Base-by-base conservation (phyloP, 2,329 filamentous ascomycete species). In the Aspergillus sp. region DNA sequence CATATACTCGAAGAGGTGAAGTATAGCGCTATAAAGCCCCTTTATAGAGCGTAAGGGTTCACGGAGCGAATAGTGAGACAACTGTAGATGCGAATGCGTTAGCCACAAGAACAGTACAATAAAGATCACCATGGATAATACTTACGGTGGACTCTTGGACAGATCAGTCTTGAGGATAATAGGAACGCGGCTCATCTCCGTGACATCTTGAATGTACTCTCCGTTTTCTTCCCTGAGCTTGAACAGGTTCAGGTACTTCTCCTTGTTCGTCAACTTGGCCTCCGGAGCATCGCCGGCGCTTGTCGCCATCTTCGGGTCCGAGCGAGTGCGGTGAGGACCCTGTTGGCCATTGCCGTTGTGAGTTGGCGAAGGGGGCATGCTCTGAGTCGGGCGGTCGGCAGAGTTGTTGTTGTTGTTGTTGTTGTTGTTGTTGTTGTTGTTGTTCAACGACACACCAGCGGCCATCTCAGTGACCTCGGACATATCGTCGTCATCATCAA, bases 121-220 rank as follows among this genome's bases (percentile, higher is more conserved):
- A 30, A 37, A 17, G 5, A 25, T 12, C 25, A 13, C 23, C 6
- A 25, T 27, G 19, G 15, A 33, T 38, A 50, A 37, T 12, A 91
- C 93, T 84, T 86, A 98, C 90, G 93, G 93, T 74, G 93, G 93
- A 75, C 91, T 97, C 87, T 98, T 98, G 74, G 80, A 88, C 63
- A 98, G 81, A 74, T 98, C 93, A 56, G 93, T 97, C 84, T 95
- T 97, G 63, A 98, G 75, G 67, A 98, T 95, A 58, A 98, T 87
- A n/a, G 93, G 93, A 52, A 98, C 87, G 59, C 91, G 81, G 39
- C 89, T 91, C 90, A 98, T 96, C 77, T 98, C 93, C 49, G 85
- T 90, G 57, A 98, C 90, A 69, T 98, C 93, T 73, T 98, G 93
- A 63, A 98, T 96, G 75, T 94, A 94, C 60, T 97, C 88, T 56